Percentiles rank a stretch among this genome's conserved stretches.
phyloP scores from a whole-genome alignment of 1,284 basidiomycete genomes.

The Rhodotorula glutinis region DNA sequence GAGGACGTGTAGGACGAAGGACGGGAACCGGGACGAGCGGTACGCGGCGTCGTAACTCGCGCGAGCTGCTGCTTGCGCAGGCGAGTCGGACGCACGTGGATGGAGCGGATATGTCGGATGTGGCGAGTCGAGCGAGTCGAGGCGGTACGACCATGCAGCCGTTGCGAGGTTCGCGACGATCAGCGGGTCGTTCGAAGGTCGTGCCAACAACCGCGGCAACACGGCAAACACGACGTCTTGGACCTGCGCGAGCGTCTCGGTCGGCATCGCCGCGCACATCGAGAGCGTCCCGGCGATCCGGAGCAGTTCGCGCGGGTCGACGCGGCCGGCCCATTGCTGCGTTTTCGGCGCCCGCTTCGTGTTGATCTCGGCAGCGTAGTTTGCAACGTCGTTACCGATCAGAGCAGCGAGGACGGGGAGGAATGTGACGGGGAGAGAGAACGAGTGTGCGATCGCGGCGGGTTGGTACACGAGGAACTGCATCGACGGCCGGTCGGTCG shows the following conservation, averaged over 20 bases:
- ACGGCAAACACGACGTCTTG: constrained; percentile 19
- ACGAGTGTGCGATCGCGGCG: constrained; percentile 59
- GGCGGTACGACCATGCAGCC: constrained; percentile 24
- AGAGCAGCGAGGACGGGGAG: constrained; percentile 80
- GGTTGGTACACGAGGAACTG: constrained; percentile 64
- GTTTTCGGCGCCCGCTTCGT: constrained; percentile 31
- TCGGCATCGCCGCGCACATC: constrained; percentile 3
- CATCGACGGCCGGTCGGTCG: constrained; percentile 30
- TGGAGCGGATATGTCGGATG: constrained; percentile 23
- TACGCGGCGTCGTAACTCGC: constrained; percentile 17
- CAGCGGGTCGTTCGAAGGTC: constrained; percentile 6
- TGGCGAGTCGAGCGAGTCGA: constrained; percentile 14
- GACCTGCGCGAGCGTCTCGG: constrained; percentile 11
- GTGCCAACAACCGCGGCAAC: neutral
- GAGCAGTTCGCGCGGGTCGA: constrained; percentile 14
- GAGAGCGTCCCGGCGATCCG: constrained; percentile 15
- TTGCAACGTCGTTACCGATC: constrained; percentile 77
- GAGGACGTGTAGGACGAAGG: constrained; percentile 23
- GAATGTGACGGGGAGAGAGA: constrained; percentile 66
- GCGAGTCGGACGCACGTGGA: constrained; percentile 8
- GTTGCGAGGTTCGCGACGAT: constrained; percentile 18
- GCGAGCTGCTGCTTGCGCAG: constrained; percentile 1
- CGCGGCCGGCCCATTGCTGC: constrained; percentile 11
- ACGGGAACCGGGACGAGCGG: constrained; percentile 11
- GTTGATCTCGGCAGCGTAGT: constrained; percentile 48